These are phyloP conservation scores for Cafeteria roenbergensis DNA, from an alignment of 108 stramenopile species.

Conservation along the genomic window DNA sequence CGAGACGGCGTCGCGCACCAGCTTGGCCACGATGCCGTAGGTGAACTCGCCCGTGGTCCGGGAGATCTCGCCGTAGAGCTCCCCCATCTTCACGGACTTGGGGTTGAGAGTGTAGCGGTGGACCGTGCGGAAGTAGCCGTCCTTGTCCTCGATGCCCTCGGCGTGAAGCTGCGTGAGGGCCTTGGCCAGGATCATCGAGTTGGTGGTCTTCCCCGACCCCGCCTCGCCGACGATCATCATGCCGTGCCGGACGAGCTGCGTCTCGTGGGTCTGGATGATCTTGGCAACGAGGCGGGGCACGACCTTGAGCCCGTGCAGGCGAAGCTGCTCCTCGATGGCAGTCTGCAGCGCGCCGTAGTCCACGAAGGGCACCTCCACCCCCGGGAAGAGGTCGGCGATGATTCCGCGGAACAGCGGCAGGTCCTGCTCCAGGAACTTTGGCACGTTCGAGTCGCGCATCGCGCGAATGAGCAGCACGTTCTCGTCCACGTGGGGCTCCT, in stretches of 20 bases:
- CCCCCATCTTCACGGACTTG: conserved; percentile 49
- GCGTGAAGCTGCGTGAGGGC: conserved; percentile 29
- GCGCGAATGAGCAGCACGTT: conserved; percentile 50
- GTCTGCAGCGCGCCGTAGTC: conserved; percentile 46
- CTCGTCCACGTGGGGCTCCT: conserved; percentile 49
- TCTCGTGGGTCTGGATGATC: conserved; percentile 54
- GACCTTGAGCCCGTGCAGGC: conserved; percentile 19
- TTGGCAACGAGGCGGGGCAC: conserved; percentile 41
- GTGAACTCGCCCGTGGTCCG: conserved; percentile 49
- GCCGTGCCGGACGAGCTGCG: conserved; percentile 53
- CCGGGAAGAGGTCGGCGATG: conserved; percentile 46
- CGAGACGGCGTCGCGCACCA: conserved; percentile 39
- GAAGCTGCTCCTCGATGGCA: conserved; percentile 36
- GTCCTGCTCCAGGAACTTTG: conserved; percentile 52
- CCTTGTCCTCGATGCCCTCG: conserved; percentile 31
- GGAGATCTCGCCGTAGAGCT: conserved; percentile 52
- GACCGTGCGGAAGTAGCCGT: conserved; percentile 46
- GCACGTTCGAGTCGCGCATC: conserved; percentile 53
- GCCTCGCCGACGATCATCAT: conserved; percentile 58
- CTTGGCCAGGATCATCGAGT: conserved; percentile 32
- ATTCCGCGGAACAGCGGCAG: conserved; percentile 51
- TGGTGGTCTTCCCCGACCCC: conserved; percentile 40
- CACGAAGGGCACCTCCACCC: conserved; percentile 45
- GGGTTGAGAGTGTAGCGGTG: conserved; percentile 43
- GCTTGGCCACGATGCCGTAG: conserved; percentile 46